Percentiles rank a stretch among this genome's conserved stretches.
Evolutionary conservation across 352 stramenopile species (phyloP).

Genomic region (Globisporangium paddicum): DNA sequence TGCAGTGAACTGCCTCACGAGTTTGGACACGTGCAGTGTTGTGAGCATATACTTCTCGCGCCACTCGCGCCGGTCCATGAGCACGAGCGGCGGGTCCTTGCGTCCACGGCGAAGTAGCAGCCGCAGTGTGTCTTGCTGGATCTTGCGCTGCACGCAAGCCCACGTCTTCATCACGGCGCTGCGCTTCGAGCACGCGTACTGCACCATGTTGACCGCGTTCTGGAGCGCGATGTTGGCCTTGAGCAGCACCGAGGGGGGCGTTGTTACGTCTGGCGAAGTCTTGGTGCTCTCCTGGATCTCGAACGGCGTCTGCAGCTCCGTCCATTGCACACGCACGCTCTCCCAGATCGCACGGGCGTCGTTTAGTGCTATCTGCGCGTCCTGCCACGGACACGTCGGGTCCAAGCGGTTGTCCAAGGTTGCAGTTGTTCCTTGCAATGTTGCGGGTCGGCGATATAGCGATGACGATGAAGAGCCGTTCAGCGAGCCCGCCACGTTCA

Average conservation of each 20-base stretch:
- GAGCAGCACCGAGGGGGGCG: conserved; percentile 34
- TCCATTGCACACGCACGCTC: conserved; percentile 46
- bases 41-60: conserved; percentile 62
- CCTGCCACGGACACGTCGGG: conserved; percentile 40
- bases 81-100: conserved; percentile 31
- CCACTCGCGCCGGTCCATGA: conserved; percentile 46
- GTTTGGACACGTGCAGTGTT: conserved; percentile 36
- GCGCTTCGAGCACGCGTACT: conserved; percentile 68
- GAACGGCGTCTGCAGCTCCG: conserved; percentile 55
- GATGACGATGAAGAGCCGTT: neutral
- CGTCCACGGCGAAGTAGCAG: conserved; percentile 34
- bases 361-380: conserved; percentile 41
- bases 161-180: conserved; percentile 40
- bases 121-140: conserved; percentile 53
- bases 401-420: neutral
- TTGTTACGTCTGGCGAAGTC: conserved; percentile 35
- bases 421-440: neutral
- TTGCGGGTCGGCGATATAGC: neutral
- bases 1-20: conserved; percentile 18
- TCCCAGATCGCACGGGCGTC: conserved; percentile 45
- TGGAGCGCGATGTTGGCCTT: conserved; percentile 56
- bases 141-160: conserved; percentile 46
- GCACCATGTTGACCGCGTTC: conserved; percentile 68
- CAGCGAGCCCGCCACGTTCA: conserved; percentile 7
- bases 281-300: conserved; percentile 41